phyloP scores from a whole-genome alignment of 352 stramenopile species.

The Phytopythium vexans region DNA sequence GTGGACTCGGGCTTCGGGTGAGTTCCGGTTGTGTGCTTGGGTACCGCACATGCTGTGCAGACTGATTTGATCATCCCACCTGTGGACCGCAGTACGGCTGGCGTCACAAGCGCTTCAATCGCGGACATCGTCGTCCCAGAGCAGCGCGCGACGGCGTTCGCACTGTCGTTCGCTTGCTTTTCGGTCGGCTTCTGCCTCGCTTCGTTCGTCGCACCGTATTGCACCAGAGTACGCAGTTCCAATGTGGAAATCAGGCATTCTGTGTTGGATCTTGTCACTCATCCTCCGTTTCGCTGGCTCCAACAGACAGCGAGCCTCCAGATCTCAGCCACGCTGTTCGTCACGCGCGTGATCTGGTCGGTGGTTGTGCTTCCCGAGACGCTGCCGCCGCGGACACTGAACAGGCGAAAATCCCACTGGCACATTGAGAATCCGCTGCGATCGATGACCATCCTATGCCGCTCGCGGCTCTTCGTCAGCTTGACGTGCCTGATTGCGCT shows the following conservation, averaged over 20 bases:
- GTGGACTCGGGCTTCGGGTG: conserved; percentile 59
- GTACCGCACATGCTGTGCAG: not conserved
- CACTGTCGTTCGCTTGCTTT: conserved; percentile 47
- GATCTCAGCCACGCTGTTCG: conserved; percentile 39
- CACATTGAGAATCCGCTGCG: conserved; percentile 54
- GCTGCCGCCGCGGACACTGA: conserved; percentile 17
- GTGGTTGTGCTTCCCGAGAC: conserved; percentile 61
- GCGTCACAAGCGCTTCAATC: conserved; percentile 53
- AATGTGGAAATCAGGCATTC: too few relatives aligned
- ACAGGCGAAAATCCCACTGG: conserved; percentile 12
- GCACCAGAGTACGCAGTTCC: conserved; percentile 30
- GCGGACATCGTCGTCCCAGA: conserved; percentile 55
- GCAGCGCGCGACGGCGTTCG: conserved; percentile 54
- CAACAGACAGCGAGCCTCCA: conserved; percentile 43
- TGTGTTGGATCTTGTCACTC: conserved; percentile 1
- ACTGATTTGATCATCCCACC: not conserved
- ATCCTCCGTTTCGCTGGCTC: not conserved
- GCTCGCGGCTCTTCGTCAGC: conserved; percentile 54
- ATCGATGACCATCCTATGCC: conserved; percentile 66
- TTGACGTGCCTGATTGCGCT: conserved; percentile 66
- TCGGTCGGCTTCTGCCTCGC: conserved; percentile 56
- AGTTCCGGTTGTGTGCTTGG: not conserved
- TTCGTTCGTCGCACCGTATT: conserved; percentile 48
- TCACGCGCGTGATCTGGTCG: conserved; percentile 51
- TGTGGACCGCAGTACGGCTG: conserved; percentile 34